Evolutionary conservation across 1,284 basidiomycete genomes (phyloP), one percentile per base, ranked within the genome.

Genomic region (Coniferiporia weirii): DNA sequence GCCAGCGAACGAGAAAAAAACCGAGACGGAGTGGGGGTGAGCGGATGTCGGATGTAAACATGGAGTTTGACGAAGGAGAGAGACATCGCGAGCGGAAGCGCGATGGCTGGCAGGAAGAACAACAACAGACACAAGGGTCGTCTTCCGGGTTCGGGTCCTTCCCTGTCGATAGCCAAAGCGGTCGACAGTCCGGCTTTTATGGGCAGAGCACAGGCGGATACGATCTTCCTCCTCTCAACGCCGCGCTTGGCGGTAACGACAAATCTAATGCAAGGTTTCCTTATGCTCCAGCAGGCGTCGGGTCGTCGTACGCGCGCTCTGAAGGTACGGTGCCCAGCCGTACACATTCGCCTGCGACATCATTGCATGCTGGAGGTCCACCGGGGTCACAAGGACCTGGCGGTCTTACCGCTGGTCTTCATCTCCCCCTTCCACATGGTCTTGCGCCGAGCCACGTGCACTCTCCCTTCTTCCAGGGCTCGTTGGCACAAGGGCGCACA

Each of bases 241-340:
- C 80, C 54, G 72, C 77, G 13, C 66, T 81, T 44, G 67, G 66
- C 12, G 64, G 65, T 8, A 70, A 67, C 46, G 68, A 68, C n/a
- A 69, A 68, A 20, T 64, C 64, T 35, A 49, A 57, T 60, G 38
- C 71, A 66, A 61, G 68, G 65, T 68, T 69, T 67, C 59, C 59
- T 66, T 64, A 54, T 56, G 52, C 48, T 54, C 48, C 64, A 62
- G 51, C 57, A 57, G 61, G 60, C 35, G 67, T 69, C 63, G 67
- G 71, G 35, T 73, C 81, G 57, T 79, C 79, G 66, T 85, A 85
- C 68, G 74, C 82, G 62, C 78, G 83, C 64, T 79, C 82, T 50
- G 76, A 81, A 59, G 82, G 81, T 55, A 75, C 77, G 65, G 79
- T 80, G 35, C 85, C 86, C 6, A 87, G 83, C 70, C 74, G 85